A percentile compares a stretch with the other conserved stretches of the same genome.
These are phyloP conservation scores for Pichia heedii DNA, from an alignment of 805 yeast genomes.

Conservation along the genomic window DNA sequence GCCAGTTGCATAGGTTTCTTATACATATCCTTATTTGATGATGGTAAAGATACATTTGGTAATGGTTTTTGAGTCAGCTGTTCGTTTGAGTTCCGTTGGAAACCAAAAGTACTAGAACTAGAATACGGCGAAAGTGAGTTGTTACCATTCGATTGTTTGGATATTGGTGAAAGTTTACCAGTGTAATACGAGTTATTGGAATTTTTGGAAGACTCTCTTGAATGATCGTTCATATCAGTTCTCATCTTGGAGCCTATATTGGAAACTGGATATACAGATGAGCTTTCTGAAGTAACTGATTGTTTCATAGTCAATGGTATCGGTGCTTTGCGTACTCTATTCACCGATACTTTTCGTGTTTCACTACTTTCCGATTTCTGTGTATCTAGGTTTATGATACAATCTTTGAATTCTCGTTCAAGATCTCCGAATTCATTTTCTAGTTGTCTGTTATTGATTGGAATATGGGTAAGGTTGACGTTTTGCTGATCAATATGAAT, in stretches of 20 bases:
- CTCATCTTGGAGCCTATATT: background rate
- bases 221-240: background rate
- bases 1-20: no score
- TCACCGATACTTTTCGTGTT: background rate
- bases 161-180: background rate
- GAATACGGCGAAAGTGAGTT: background rate
- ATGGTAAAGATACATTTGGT: no score
- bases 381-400: slow-evolving; percentile 11
- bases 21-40: no score
- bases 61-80: no score
- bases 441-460: slow-evolving; percentile 12
- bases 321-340: slow-evolving; percentile 1
- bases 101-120: background rate
- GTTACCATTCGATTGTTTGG: background rate
- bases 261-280: slow-evolving; percentile 2
- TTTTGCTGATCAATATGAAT: background rate
- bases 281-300: background rate
- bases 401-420: slow-evolving; percentile 20
- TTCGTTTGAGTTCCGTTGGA: no score
- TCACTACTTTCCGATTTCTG: background rate
- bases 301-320: background rate
- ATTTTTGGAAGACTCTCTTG: background rate
- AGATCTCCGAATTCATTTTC: slow-evolving; percentile 22
- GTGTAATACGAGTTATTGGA: background rate
- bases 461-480: slow-evolving; percentile 12